Evolutionary conservation across 2,329 filamentous ascomycete species (phyloP), one percentile per base, ranked within the genome.

Genomic region (Botrytis aclada): DNA sequence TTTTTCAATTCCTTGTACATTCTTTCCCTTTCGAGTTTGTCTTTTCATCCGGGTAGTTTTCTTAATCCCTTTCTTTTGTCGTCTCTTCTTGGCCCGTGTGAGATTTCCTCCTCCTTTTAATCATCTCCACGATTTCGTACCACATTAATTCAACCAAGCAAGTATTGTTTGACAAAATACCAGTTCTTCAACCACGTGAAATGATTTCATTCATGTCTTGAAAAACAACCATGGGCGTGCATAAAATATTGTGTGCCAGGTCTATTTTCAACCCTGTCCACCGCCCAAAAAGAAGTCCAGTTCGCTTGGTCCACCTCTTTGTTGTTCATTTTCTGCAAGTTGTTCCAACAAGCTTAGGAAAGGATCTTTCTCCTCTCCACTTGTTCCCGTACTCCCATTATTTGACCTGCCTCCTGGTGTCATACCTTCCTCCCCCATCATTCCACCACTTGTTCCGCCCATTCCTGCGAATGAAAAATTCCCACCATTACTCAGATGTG

Each of bases 331-430:
- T 81, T 96, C 93, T 0, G 93, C 93, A 73, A 96, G 85, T 82
- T 96, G 93, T 80, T 96, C 93, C 51, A 96, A 83, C 60, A 96
- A 82, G 74, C 88, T 92, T 58, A 96, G 82, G 79, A 97, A 96
- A 0, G 93, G 93, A 79, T 96, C 93, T 77, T 93, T 94, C 76
- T 95, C 93, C 32, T 90, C 87, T 3, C 84, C 84, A 0, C 81
- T 84, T 2, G 85, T 86, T 2, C 83, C 85, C 0, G 84, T 85
- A 73, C 85, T 87, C 16, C 84, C 85, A 60, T 84, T 84, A 71
- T 85, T 84, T 79, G 86, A 88, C 75, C 83, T 83, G 2, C 80
- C 83, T 1, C 84, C 86, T 0, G 87, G 74, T 77, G 82, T 75
- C 80, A 81, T 74, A 74, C 74, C 60, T 70, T 78, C 81, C 77